These are phyloP conservation scores for Pleurotus salmoneostramineus DNA, from an alignment of 768 basidiomycete species.

Conservation along the genomic window DNA sequence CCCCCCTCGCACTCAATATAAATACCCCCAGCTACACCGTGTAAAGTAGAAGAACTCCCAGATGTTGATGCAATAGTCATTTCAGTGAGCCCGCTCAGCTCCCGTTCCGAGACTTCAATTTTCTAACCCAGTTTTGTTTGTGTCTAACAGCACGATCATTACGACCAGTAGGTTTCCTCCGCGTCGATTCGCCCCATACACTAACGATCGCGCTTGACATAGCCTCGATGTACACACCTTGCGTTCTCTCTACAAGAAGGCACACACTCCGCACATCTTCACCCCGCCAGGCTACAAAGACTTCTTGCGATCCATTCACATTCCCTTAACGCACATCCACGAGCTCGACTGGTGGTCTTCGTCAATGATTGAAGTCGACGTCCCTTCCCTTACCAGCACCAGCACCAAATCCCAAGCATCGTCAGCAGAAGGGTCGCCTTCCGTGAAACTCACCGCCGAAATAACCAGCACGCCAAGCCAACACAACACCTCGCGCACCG, in stretches of 20 bases:
- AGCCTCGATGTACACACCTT: slow-evolving; percentile 45
- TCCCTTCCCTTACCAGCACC: slow-evolving; percentile 8
- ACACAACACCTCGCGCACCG: slow-evolving; percentile 51
- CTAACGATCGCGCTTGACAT: not conserved
- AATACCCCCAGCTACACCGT: slow-evolving; percentile 35
- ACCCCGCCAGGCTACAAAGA: slow-evolving; percentile 50
- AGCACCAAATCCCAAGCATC: slow-evolving; percentile 3
- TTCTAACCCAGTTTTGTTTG: not conserved
- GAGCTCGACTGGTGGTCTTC: slow-evolving; percentile 68
- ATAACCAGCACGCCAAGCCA: slow-evolving; percentile 63
- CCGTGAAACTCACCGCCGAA: slow-evolving; percentile 26
- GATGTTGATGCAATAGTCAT: slow-evolving; percentile 62
- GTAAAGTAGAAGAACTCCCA: slow-evolving; percentile 51
- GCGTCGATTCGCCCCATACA: not conserved
- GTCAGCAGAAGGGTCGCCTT: not conserved
- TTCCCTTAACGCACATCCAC: slow-evolving; percentile 35
- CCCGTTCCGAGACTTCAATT: not conserved
- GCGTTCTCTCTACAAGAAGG: slow-evolving; percentile 27
- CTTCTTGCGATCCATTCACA: slow-evolving; percentile 35
- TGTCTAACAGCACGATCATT: slow-evolving; percentile 41
- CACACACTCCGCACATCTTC: slow-evolving; percentile 46
- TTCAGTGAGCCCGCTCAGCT: slow-evolving; percentile 32
- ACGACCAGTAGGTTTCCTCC: slow-evolving; percentile 38
- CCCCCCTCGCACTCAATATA: slow-evolving; percentile 11
- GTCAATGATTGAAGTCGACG: slow-evolving; percentile 30